A percentile compares a stretch with the other conserved stretches of the same genome.
phyloP scores from a whole-genome alignment of 2,329 filamentous ascomycete genomes.

The Biscogniauxia mediterranea region DNA sequence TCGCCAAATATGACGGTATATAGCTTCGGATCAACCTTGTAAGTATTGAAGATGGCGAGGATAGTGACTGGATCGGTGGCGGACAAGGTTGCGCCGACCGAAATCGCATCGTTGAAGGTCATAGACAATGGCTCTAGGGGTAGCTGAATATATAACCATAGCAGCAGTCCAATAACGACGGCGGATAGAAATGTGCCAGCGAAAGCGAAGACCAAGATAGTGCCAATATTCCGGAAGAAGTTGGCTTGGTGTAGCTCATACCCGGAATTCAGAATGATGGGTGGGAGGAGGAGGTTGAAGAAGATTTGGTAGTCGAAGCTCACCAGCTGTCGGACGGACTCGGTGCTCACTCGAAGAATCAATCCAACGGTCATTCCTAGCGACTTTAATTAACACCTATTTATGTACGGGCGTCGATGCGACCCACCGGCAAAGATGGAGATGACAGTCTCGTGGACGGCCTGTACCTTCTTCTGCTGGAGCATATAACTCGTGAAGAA shows the following conservation, averaged over 20 bases:
- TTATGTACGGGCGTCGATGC: slow-evolving; percentile 1
- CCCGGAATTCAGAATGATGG: slow-evolving; percentile 94
- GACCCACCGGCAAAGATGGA: slow-evolving; percentile 87
- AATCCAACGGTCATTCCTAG: slow-evolving; percentile 93
- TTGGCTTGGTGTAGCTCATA: slow-evolving; percentile 98
- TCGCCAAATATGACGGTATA: slow-evolving; percentile 99
- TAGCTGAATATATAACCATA: slow-evolving; percentile 86
- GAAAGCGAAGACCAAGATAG: slow-evolving; percentile 96
- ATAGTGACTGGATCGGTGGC: slow-evolving; percentile 98
- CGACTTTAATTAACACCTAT: slow-evolving; percentile 9
- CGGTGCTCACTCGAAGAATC: slow-evolving; percentile 76
- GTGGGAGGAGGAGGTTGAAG: slow-evolving; percentile 97
- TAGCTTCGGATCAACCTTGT: slow-evolving; percentile 97
- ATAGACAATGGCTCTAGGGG: slow-evolving; percentile 83
- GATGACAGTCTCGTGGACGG: slow-evolving; percentile 95
- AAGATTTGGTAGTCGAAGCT: slow-evolving; percentile 99
- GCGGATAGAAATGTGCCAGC: slow-evolving; percentile 96
- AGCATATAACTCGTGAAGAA: slow-evolving; percentile 97
- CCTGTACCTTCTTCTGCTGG: slow-evolving; percentile 94
- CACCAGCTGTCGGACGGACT: slow-evolving; percentile 83
- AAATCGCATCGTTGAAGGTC: slow-evolving; percentile 92
- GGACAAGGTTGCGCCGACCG: slow-evolving; percentile 91
- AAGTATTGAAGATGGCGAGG: slow-evolving; percentile 96
- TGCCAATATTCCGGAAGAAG: slow-evolving; percentile 98
- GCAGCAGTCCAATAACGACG: slow-evolving; percentile 83